Evolutionary conservation across 2,329 filamentous ascomycete species (phyloP).

Genomic region (Calycina herbarum): DNA sequence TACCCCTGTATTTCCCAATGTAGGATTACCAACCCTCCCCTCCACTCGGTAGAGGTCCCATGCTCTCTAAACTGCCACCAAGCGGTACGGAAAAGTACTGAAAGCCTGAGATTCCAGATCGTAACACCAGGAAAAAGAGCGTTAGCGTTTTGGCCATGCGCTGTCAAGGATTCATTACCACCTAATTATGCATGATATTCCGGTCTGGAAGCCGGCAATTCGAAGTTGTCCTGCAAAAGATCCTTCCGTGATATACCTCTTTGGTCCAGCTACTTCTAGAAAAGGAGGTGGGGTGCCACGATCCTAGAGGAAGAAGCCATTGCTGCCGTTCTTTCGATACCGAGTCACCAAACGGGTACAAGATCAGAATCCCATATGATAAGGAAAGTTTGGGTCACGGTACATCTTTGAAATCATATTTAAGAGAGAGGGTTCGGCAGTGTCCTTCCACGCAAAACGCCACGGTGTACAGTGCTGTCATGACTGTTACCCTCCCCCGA

Average conservation of each 20-base stretch:
- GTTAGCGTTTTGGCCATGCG: not conserved
- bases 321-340: not conserved
- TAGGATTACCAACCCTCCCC: not conserved
- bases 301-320: not conserved
- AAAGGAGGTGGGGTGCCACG: not conserved
- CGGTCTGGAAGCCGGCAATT: not conserved
- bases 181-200: not conserved
- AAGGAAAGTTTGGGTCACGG: not conserved
- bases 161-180: not conserved
- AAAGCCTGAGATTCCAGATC: not conserved
- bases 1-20: not conserved
- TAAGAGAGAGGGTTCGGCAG: constrained; percentile 5
- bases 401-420: not conserved
- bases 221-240: not conserved
- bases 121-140: not conserved
- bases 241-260: not conserved
- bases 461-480: not conserved
- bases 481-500: not conserved
- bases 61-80: not conserved
- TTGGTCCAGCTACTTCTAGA: not conserved
- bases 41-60: too few relatives aligned
- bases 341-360: not conserved
- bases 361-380: not conserved
- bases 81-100: not conserved
- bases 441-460: constrained; percentile 8